A percentile compares a stretch with the other conserved stretches of the same genome.
These are phyloP conservation scores for Trypanosoma scelopori DNA, from an alignment of 208 protist genomes.

Conservation along the genomic window DNA sequence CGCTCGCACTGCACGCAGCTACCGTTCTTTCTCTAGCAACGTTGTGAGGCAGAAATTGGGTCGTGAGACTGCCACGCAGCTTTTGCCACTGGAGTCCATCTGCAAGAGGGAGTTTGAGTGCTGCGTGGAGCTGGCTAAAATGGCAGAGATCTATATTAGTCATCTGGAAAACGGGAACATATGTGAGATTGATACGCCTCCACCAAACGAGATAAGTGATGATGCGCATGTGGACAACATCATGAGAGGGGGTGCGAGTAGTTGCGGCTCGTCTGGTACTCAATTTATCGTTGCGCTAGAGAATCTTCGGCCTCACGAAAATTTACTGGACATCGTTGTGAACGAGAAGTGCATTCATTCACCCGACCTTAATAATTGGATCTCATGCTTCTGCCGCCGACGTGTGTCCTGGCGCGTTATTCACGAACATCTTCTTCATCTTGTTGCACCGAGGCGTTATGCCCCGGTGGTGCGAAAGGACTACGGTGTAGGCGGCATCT, in stretches of 20 bases:
- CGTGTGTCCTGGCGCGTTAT: constrained; percentile 84
- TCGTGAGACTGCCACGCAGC: constrained; percentile 41
- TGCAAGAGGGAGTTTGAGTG: constrained; percentile 77
- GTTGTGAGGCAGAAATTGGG: constrained; percentile 39
- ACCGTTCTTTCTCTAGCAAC: constrained; percentile 49
- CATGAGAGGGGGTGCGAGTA: constrained; percentile 2
- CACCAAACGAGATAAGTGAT: constrained; percentile 22
- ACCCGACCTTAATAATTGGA: constrained; percentile 65
- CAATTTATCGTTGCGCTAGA: constrained; percentile 42
- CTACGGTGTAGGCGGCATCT: constrained; percentile 38
- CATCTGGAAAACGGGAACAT: constrained; percentile 25
- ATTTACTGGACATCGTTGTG: constrained; percentile 74
- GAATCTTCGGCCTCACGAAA: constrained; percentile 64
- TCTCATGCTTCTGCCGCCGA: constrained; percentile 73
- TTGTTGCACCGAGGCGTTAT: constrained; percentile 39
- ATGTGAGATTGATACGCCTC: constrained; percentile 2
- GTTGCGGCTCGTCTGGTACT: neutral
- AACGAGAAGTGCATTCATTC: constrained; percentile 77
- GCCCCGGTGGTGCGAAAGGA: constrained; percentile 46
- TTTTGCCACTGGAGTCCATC: constrained; percentile 51
- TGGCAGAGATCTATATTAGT: constrained; percentile 33
- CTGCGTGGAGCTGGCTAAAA: constrained; percentile 46
- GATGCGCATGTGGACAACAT: constrained; percentile 20
- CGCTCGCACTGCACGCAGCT: constrained; percentile 72
- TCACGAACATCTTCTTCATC: constrained; percentile 81